These are phyloP conservation scores for Tricholoma sp. DNA, from an alignment of 768 basidiomycete genomes.

Conservation along the genomic window DNA sequence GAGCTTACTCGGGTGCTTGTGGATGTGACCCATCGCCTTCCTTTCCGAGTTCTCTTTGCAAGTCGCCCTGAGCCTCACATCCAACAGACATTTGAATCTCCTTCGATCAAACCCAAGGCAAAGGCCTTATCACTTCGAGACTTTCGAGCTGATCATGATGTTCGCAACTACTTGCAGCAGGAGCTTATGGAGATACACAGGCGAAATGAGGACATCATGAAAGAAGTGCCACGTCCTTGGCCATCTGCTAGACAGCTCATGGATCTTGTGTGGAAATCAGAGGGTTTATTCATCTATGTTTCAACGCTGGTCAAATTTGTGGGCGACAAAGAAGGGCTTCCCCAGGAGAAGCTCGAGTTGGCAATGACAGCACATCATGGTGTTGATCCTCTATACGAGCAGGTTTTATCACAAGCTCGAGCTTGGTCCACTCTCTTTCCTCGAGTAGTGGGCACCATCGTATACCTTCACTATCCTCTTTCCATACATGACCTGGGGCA, in stretches of 20 bases:
- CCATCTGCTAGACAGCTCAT: not conserved
- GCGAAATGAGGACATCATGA: not conserved
- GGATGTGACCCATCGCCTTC: too few relatives aligned
- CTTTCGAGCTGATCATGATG: not conserved
- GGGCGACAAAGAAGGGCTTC: not conserved
- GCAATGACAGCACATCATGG: not conserved
- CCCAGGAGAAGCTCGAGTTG: not conserved
- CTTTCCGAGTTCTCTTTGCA: too few relatives aligned
- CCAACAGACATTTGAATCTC: not conserved
- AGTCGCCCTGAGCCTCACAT: too few relatives aligned
- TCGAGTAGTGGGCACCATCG: not conserved
- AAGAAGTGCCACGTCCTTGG: not conserved
- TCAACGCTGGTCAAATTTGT: too few relatives aligned
- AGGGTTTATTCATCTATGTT: not conserved
- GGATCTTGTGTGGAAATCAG: not conserved
- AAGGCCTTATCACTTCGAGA: not conserved
- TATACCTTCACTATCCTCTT: not conserved
- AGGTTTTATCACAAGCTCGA: not conserved
- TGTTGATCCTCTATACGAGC: not conserved
- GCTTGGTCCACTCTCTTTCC: not conserved
- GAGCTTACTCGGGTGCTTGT: too few relatives aligned
- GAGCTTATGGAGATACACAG: not conserved
- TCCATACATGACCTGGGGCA: too few relatives aligned
- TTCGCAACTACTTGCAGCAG: not conserved
- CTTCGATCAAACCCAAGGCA: too few relatives aligned